These are phyloP conservation scores for Ganoderma lucidum DNA, from an alignment of 1,284 basidiomycete genomes.

Conservation along the genomic window DNA sequence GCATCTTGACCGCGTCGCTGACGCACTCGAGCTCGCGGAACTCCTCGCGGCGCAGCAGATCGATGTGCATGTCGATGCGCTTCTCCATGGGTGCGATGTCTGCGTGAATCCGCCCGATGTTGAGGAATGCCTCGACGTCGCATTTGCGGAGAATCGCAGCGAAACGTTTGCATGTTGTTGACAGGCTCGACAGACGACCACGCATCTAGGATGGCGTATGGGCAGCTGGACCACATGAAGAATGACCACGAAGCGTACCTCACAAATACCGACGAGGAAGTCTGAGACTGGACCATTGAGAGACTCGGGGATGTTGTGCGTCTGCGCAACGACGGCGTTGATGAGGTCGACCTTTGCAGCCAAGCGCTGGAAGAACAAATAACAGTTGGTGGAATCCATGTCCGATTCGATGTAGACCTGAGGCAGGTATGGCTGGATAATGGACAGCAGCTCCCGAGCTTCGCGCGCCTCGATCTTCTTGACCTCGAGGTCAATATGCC, in stretches of 20 bases:
- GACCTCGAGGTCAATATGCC: conserved; percentile 88
- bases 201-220: conserved; percentile 65
- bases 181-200: conserved; percentile 80
- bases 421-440: conserved; percentile 55
- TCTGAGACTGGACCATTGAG: conserved; percentile 85
- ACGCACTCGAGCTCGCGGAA: conserved; percentile 94
- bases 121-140: conserved; percentile 84
- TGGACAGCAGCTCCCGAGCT: conserved; percentile 76
- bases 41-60: conserved; percentile 84
- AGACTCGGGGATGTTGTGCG: conserved; percentile 84
- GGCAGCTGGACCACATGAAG: not conserved
- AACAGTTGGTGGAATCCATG: conserved; percentile 85
- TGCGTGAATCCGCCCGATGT: conserved; percentile 82
- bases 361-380: conserved; percentile 91
- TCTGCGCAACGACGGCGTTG: conserved; percentile 80
- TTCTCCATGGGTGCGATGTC: conserved; percentile 92
- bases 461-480: conserved; percentile 86
- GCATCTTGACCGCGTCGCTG: conserved; percentile 87
- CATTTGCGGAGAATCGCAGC: conserved; percentile 82
- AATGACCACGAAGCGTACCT: conserved; percentile 56
- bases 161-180: conserved; percentile 88
- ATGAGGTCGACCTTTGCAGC: conserved; percentile 88
- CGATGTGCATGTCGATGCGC: conserved; percentile 91
- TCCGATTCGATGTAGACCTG: conserved; percentile 72
- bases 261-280: conserved; percentile 87